Percentiles rank a stretch among this genome's conserved stretches.
These are phyloP conservation scores for Ilyonectria destructans DNA, from an alignment of 2,329 filamentous ascomycete species.

Conservation along the genomic window DNA sequence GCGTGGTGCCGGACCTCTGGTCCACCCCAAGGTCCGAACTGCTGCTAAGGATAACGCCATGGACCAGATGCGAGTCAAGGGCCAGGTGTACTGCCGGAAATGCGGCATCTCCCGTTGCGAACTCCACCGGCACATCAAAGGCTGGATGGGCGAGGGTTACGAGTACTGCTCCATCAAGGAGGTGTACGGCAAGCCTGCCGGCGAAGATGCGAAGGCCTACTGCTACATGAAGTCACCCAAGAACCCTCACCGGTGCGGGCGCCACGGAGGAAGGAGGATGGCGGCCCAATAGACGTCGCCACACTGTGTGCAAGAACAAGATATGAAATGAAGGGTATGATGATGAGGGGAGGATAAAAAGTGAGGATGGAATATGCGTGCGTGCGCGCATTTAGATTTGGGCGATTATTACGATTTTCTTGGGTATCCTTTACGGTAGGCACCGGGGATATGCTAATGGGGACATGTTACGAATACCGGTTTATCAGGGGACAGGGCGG, in stretches of 20 bases:
- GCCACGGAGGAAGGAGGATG: constrained; percentile 61
- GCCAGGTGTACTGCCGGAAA: constrained; percentile 75
- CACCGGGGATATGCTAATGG: not conserved
- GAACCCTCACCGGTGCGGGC: constrained; percentile 71
- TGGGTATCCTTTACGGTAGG: not conserved
- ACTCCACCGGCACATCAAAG: constrained; percentile 74
- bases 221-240: constrained; percentile 75
- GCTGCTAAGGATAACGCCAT: constrained; percentile 51
- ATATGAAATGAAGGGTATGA: constrained; percentile 4
- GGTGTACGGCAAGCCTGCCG: constrained; percentile 68
- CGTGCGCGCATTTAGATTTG: not conserved
- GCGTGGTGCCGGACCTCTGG: constrained; percentile 68
- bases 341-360: constrained; percentile 1
- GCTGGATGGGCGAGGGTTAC: constrained; percentile 70
- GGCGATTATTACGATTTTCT: not conserved
- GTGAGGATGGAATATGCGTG: not conserved
- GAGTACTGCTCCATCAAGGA: constrained; percentile 76
- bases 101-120: constrained; percentile 75
- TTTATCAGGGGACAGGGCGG: not conserved
- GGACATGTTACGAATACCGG: not conserved
- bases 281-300: constrained; percentile 21
- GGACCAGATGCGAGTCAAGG: constrained; percentile 67
- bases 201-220: constrained; percentile 63
- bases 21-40: constrained; percentile 49
- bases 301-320: not conserved